Evolutionary conservation across 2,329 filamentous ascomycete genomes (phyloP).

Genomic region (Calonectria pteridis): DNA sequence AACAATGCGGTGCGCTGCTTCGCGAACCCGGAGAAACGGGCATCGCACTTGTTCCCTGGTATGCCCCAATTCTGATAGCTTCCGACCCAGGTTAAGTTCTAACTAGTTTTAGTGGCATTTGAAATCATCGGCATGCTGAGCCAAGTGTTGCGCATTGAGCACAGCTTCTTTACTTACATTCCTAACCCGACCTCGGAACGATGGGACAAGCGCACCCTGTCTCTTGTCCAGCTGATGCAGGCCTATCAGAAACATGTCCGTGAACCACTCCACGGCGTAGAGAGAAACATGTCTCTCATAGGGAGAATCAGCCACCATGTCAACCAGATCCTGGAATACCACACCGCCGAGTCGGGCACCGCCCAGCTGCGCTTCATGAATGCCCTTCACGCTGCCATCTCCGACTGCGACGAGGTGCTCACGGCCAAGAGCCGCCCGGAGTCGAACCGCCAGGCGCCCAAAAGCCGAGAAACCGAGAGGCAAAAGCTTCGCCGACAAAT

Average conservation of each 20-base stretch:
- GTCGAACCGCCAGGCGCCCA: slow-evolving; percentile 10
- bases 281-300: slow-evolving; percentile 41
- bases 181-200: slow-evolving; percentile 68
- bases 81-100: background rate
- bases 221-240: slow-evolving; percentile 55
- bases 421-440: slow-evolving; percentile 44
- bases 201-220: slow-evolving; percentile 66
- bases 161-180: slow-evolving; percentile 65
- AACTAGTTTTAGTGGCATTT: slow-evolving; percentile 61
- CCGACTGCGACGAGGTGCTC: slow-evolving; percentile 58
- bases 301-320: slow-evolving; percentile 44
- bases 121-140: slow-evolving; percentile 71
- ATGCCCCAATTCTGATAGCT: slow-evolving; percentile 31
- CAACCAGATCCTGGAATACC: slow-evolving; percentile 35
- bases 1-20: slow-evolving; percentile 63
- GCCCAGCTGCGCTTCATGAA: slow-evolving; percentile 52
- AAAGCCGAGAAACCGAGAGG: slow-evolving; percentile 29
- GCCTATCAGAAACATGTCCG: slow-evolving; percentile 52
- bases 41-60: slow-evolving; percentile 65
- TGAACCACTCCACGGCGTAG: slow-evolving; percentile 27
- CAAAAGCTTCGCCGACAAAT: slow-evolving; percentile 48
- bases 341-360: slow-evolving; percentile 26
- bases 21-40: slow-evolving; percentile 51
- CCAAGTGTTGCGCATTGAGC: slow-evolving; percentile 61
- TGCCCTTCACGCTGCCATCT: slow-evolving; percentile 55